phyloP scores from a whole-genome alignment of 108 stramenopile species.

The Parietichytrium sp. region DNA sequence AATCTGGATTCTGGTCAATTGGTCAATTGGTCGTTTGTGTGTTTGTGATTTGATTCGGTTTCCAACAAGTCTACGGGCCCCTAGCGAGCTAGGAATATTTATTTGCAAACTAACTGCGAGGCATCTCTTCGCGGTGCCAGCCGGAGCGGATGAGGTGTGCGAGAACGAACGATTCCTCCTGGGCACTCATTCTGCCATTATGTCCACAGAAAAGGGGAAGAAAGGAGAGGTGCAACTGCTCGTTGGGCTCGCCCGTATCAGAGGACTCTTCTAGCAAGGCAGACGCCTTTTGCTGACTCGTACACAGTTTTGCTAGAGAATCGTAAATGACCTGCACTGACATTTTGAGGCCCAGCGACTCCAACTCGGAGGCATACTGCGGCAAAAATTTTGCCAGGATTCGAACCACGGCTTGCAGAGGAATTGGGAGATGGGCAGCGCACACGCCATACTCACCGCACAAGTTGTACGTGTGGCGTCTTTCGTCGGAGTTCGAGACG shows the following conservation, averaged over 20 bases:
- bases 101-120: too few species aligned
- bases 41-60: too few species aligned
- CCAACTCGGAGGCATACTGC: background rate
- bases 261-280: background rate
- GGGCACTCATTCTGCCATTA: slow-evolving; percentile 8
- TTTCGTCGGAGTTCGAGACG: background rate
- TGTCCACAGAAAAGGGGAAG: background rate
- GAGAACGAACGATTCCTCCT: background rate
- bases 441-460: background rate
- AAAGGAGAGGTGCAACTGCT: background rate
- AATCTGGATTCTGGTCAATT: too few species aligned
- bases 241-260: background rate
- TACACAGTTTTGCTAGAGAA: background rate
- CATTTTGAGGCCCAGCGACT: background rate
- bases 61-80: too few species aligned
- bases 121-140: too few species aligned
- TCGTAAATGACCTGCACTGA: background rate
- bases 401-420: background rate
- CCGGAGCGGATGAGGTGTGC: background rate
- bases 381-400: background rate
- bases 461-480: background rate
- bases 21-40: too few species aligned
- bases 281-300: background rate
- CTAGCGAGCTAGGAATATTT: too few species aligned
- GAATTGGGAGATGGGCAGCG: background rate